These are phyloP conservation scores for Pseudogymnoascus sp. DNA, from an alignment of 2,329 filamentous ascomycete species.

Conservation along the genomic window DNA sequence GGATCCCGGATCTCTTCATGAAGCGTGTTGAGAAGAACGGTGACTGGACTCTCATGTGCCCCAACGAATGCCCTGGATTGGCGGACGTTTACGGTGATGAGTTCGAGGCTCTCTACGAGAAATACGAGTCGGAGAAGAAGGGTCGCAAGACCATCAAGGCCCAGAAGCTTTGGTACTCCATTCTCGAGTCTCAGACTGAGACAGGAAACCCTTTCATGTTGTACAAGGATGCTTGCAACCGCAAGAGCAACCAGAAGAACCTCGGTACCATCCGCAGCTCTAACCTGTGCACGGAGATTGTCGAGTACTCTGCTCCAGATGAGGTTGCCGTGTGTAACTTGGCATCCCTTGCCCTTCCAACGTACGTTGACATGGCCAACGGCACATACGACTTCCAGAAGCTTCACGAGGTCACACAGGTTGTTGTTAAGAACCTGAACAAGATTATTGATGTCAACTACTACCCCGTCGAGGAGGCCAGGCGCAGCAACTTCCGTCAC, in stretches of 20 bases:
- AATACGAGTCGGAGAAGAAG: conserved; percentile 80
- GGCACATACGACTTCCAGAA: conserved; percentile 92
- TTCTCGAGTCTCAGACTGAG: conserved; percentile 96
- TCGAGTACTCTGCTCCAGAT: conserved; percentile 94
- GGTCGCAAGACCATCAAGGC: conserved; percentile 90
- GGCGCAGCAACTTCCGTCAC: conserved; percentile 95
- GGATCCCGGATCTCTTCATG: conserved; percentile 99
- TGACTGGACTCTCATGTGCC: conserved; percentile 97
- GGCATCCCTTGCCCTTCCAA: conserved; percentile 85
- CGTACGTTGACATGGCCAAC: conserved; percentile 78
- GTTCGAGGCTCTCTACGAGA: conserved; percentile 89
- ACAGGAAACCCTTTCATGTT: conserved; percentile 99
- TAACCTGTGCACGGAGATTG: conserved; percentile 96
- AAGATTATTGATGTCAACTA: conserved; percentile 98
- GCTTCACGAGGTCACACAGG: conserved; percentile 87
- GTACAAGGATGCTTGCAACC: conserved; percentile 97
- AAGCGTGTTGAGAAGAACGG: conserved; percentile 96
- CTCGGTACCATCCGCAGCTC: conserved; percentile 96
- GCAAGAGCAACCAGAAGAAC: conserved; percentile 99
- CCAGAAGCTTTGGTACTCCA: conserved; percentile 99
- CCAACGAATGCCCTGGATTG: conserved; percentile 88
- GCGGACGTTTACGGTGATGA: conserved; percentile 97
- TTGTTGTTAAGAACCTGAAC: conserved; percentile 92
- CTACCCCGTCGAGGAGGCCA: conserved; percentile 92
- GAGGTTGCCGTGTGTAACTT: conserved; percentile 98